A percentile compares a stretch with the other conserved stretches of the same genome.
phyloP scores from a whole-genome alignment of 768 basidiomycete genomes.

The Suillus paluster region DNA sequence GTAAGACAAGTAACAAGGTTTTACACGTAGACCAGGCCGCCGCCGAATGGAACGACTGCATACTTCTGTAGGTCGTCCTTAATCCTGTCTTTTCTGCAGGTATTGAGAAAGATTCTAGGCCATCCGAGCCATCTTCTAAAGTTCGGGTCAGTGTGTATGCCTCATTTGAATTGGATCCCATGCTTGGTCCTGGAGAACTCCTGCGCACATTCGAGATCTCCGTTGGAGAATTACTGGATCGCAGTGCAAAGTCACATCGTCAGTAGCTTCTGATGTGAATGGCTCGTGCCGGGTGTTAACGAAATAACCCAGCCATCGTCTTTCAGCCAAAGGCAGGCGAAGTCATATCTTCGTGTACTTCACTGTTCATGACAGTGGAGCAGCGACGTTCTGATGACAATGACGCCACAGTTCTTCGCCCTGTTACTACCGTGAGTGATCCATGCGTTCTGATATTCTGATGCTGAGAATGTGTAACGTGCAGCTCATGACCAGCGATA shows the following conservation, averaged over 20 bases:
- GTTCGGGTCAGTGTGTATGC: neutral
- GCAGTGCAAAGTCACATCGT: neutral
- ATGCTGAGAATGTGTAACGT: neutral
- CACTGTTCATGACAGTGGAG: neutral
- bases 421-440: neutral
- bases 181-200: slow-evolving; percentile 1
- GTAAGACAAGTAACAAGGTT: neutral
- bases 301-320: neutral
- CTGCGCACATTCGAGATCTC: neutral
- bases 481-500: neutral
- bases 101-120: neutral
- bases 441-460: neutral
- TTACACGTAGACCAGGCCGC: neutral
- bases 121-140: neutral
- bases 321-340: neutral
- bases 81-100: neutral
- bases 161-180: slow-evolving; percentile 3
- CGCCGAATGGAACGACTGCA: slow-evolving; percentile 1
- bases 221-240: neutral
- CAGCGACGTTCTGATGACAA: neutral
- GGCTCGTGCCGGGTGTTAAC: neutral
- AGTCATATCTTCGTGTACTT: neutral
- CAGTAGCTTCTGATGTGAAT: neutral
- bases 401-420: too few relatives aligned
- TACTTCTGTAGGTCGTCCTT: neutral